phyloP scores from a whole-genome alignment of 2,329 filamentous ascomycete species.

The Endothia cerciana region DNA sequence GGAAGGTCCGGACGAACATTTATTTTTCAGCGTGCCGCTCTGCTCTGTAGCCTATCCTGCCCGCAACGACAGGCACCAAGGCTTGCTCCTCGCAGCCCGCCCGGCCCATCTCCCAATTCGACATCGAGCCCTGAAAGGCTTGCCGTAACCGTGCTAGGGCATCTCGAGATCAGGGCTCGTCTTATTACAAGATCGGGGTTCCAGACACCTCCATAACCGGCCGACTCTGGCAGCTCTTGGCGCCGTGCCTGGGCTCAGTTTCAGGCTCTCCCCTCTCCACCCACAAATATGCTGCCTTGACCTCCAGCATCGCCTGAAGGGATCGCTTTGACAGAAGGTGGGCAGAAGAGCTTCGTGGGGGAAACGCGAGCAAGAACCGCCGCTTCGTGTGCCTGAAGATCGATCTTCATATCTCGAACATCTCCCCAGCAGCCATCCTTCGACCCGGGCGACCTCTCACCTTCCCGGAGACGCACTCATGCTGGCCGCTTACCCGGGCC shows the following conservation, averaged over 20 bases:
- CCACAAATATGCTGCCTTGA: neutral
- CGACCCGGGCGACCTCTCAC: neutral
- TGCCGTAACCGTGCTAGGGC: neutral
- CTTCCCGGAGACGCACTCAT: conserved; percentile 50
- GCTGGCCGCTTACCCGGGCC: conserved; percentile 57
- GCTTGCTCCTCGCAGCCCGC: neutral
- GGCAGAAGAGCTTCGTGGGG: neutral
- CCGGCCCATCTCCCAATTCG: neutral
- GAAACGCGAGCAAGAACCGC: neutral
- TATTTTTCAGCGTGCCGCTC: too few species aligned
- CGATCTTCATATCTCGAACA: neutral
- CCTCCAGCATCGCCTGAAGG: neutral
- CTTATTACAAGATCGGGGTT: too few species aligned
- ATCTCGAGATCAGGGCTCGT: neutral
- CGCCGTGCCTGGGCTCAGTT: neutral
- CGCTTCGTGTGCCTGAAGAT: neutral
- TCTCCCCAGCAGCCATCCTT: too few species aligned
- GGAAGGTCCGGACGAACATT: neutral
- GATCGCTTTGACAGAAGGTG: neutral
- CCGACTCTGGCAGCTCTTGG: neutral
- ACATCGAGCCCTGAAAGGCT: neutral
- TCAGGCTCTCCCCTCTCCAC: neutral
- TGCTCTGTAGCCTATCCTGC: neutral
- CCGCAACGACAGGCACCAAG: neutral
- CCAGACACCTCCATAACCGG: neutral